Evolutionary conservation across 768 basidiomycete genomes (phyloP).

Genomic region (Tulasnella sp.): DNA sequence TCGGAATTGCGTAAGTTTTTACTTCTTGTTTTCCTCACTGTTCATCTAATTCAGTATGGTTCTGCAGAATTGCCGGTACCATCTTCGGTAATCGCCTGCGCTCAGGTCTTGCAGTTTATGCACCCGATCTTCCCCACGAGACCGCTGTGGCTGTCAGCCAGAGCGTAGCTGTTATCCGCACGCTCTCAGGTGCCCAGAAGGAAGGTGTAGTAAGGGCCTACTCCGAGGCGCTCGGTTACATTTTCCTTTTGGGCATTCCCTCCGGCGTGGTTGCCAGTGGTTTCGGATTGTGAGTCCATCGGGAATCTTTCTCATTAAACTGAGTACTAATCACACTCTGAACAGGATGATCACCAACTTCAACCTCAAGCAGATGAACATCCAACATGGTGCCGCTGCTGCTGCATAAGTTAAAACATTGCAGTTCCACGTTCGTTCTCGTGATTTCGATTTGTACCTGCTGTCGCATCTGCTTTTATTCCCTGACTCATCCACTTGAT

Average conservation of each 20-base stretch:
- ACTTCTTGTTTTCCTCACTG: no score
- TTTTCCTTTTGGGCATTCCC: slow-evolving; percentile 2
- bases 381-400: slow-evolving; percentile 8
- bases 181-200: slow-evolving; percentile 19
- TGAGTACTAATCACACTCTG: background rate
- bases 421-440: no score
- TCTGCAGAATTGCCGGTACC: slow-evolving; percentile 16
- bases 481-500: no score
- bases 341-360: slow-evolving; percentile 24
- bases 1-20: slow-evolving; percentile 12
- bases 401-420: no score
- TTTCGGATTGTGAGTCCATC: background rate
- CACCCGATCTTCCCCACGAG: slow-evolving; percentile 19
- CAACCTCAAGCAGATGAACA: slow-evolving; percentile 22
- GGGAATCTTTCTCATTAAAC: background rate
- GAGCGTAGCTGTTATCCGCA: slow-evolving; percentile 23
- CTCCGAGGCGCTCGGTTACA: slow-evolving; percentile 15
- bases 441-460: no score
- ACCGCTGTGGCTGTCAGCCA: slow-evolving; percentile 20
- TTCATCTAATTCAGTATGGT: no score
- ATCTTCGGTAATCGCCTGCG: slow-evolving; percentile 24
- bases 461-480: no score
- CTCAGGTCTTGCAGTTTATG: slow-evolving; percentile 23
- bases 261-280: background rate
- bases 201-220: slow-evolving; percentile 18